Base-by-base conservation (phyloP, 352 stramenopile species). In the Phytophthora idaei region DNA sequence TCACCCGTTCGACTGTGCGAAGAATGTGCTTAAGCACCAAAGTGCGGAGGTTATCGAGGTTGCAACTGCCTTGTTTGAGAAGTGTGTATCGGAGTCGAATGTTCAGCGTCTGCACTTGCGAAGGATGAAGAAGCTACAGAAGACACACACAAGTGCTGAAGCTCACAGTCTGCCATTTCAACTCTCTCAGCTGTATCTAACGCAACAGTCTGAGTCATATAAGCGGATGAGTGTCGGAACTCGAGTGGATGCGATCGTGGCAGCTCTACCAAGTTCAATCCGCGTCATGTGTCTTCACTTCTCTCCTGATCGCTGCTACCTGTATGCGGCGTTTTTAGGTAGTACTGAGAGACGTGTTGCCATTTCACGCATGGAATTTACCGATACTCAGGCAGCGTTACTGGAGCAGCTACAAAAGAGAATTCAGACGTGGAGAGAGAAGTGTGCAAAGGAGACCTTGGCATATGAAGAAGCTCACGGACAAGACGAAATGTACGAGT, bases 281-380 rank as follows among this genome's bases (percentile, higher is more conserved):
- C 69, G 80, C 2, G 34, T 93, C 0, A 21, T 93, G 21, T 77
- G 71, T 42, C 72, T 93, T 5, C 87, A 93, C 52, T 78, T 94
- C 21, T 93, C 87, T 4, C 78, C 77, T 4, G 83, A 95, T 45
- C 71, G 67, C 2, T 87, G 78, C 37, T 93, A 89, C 36, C 52
- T 95, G 8, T 93, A 87, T 37, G 80, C 71, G 3, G 77, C 71
- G 1, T 27, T 90, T 28, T 64, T 81, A 2, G 65, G 65, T 0
- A 77, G 45, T 17, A 68, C 57, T 9, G 76, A 89, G 27, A 83
- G 81, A 27, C 61, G 73, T 12, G 77, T 70, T 27, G 78, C 74
- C 0, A 74, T 91, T 17, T 73, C 73, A 4, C 66, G 84, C 0
- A 91, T 93, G 73, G 84, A 93, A 55, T 89, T 83, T 31, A 89